These are phyloP conservation scores for Leucaena leucocephala DNA, from an alignment of 306 rosid genomes.

Conservation along the genomic window DNA sequence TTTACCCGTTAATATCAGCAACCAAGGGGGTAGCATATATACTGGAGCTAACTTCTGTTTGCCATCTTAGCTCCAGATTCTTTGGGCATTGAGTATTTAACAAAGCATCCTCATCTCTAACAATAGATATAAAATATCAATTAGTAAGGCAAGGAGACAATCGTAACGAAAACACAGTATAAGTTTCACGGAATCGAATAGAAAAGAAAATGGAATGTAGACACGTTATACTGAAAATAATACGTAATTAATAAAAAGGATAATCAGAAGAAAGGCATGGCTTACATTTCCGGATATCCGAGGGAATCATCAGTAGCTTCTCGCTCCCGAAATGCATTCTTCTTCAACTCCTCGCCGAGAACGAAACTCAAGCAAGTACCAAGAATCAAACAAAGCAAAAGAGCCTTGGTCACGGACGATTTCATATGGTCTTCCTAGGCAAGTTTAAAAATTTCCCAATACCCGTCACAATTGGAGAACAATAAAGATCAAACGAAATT, in stretches of 20 bases:
- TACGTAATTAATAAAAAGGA: constrained; percentile 1
- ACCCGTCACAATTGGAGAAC: neutral
- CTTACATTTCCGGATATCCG: constrained; percentile 82
- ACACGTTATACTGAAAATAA: neutral
- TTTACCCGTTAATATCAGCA: constrained; percentile 91
- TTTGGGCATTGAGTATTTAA: constrained; percentile 83
- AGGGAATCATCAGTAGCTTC: constrained; percentile 87
- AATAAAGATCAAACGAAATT: constrained; percentile 5
- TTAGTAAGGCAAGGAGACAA: neutral
- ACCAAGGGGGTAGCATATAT: constrained; percentile 92
- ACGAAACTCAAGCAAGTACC: constrained; percentile 42
- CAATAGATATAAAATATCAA: neutral
- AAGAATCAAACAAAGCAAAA: constrained; percentile 52
- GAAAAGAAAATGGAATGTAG: neutral
- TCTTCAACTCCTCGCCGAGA: constrained; percentile 60
- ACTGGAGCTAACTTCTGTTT: constrained; percentile 97
- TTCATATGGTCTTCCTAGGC: constrained; percentile 57
- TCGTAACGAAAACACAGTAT: constrained; percentile 9
- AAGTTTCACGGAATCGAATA: constrained; percentile 13
- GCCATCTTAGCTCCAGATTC: constrained; percentile 98
- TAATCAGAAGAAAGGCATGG: neutral
- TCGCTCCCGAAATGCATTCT: constrained; percentile 75
- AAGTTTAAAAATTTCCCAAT: constrained; percentile 1
- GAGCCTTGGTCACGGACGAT: constrained; percentile 40
- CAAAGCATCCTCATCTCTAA: constrained; percentile 90